Percentiles rank a stretch among this genome's conserved stretches.
Conservation (phyloP, 2,329 filamentous ascomycete species). For the Diaporthe longicolla region DNA sequence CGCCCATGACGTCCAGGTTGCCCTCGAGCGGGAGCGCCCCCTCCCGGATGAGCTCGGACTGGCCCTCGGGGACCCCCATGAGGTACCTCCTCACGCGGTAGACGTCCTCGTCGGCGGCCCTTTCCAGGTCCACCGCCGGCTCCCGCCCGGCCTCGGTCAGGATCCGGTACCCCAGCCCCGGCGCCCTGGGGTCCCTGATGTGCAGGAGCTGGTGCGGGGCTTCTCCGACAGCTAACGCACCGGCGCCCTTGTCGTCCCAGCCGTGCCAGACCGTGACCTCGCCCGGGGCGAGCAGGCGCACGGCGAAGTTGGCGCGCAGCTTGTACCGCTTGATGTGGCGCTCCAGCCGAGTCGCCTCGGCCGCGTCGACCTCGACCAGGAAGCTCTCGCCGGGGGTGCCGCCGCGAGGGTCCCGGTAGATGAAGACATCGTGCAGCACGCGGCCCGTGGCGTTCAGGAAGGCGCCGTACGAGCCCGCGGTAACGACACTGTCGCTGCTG, state of each 20-base stretch:
- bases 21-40: slow-evolving; percentile 86
- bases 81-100: slow-evolving; percentile 86
- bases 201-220: slow-evolving; percentile 34
- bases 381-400: slow-evolving; percentile 64
- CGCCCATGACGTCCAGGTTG: slow-evolving; percentile 89
- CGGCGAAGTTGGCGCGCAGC: slow-evolving; percentile 82
- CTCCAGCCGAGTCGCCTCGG: slow-evolving; percentile 72
- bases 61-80: slow-evolving; percentile 87
- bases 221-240: neutral
- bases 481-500: slow-evolving; percentile 42
- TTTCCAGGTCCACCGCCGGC: slow-evolving; percentile 58
- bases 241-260: slow-evolving; percentile 71
- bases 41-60: slow-evolving; percentile 80
- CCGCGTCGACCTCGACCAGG: slow-evolving; percentile 86
- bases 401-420: slow-evolving; percentile 75
- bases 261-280: slow-evolving; percentile 80
- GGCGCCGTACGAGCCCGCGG: slow-evolving; percentile 79
- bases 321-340: slow-evolving; percentile 89
- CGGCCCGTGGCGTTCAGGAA: slow-evolving; percentile 90
- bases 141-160: slow-evolving; percentile 46
- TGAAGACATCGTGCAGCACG: slow-evolving; percentile 89
- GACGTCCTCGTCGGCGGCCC: slow-evolving; percentile 59
- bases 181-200: slow-evolving; percentile 56
- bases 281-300: slow-evolving; percentile 74
- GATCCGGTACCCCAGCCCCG: slow-evolving; percentile 60